These are phyloP conservation scores for Porcisia hertigi DNA, from an alignment of 208 protist genomes.

Conservation along the genomic window DNA sequence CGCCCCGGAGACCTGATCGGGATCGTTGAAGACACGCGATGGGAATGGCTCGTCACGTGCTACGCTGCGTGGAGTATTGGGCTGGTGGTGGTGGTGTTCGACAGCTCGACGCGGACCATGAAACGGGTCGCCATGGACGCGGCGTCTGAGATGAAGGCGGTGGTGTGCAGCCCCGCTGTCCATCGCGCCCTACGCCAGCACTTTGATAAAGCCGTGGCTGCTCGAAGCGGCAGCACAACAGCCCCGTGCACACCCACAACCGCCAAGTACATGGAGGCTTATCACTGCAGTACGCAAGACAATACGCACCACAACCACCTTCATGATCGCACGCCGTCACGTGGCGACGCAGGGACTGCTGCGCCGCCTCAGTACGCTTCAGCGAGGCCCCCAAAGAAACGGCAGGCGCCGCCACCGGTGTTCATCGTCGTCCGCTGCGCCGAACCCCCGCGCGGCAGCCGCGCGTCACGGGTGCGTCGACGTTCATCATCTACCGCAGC, in stretches of 20 bases:
- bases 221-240: conserved; percentile 2
- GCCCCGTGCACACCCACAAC: conserved; percentile 2
- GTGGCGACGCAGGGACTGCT: background rate
- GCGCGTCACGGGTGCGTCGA: background rate
- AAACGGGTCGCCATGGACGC: conserved; percentile 34
- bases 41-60: conserved; percentile 75
- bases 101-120: conserved; percentile 29
- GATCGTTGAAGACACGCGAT: conserved; percentile 65
- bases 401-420: background rate
- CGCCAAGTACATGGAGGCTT: background rate
- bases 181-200: conserved; percentile 27
- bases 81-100: conserved; percentile 47
- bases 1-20: conserved; percentile 41
- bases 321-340: background rate
- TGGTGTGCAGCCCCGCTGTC: conserved; percentile 55
- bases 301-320: background rate
- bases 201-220: conserved; percentile 19
- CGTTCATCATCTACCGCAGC: background rate
- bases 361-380: background rate
- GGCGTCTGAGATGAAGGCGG: conserved; percentile 27
- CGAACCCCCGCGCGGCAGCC: conserved; percentile 3
- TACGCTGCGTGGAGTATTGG: conserved; percentile 64
- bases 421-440: conserved; percentile 27
- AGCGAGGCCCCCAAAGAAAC: background rate
- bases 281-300: background rate